Conservation (phyloP, 2,329 filamentous ascomycete species). For the Penicillium sp. region DNA sequence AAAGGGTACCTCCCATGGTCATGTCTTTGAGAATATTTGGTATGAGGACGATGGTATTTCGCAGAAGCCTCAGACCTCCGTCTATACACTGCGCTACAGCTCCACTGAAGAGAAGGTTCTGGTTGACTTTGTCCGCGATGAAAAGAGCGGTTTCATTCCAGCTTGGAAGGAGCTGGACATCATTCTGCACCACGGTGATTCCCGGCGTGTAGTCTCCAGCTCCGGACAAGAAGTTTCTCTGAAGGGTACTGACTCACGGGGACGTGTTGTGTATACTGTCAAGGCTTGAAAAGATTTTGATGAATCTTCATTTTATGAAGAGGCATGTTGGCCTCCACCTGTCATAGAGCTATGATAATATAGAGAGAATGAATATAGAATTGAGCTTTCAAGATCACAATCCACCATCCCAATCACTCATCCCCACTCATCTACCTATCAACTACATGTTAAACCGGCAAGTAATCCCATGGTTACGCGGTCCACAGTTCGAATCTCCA, state of each 20-base stretch:
- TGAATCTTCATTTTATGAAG: not conserved
- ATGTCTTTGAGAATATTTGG: constrained; percentile 52
- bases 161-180: constrained; percentile 56
- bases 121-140: constrained; percentile 47
- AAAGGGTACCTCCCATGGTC: constrained; percentile 43
- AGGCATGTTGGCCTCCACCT: too few species aligned
- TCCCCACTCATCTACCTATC: too few species aligned
- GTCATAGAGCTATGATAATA: too few species aligned
- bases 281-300: constrained; percentile 18
- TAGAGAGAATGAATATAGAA: constrained; percentile 13
- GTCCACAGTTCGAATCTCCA: too few species aligned
- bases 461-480: too few species aligned
- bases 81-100: constrained; percentile 50
- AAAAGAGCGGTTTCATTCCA: constrained; percentile 50
- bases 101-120: constrained; percentile 50
- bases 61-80: constrained; percentile 45
- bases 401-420: too few species aligned
- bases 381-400: not conserved
- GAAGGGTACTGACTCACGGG: constrained; percentile 32
- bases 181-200: constrained; percentile 57
- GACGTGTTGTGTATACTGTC: constrained; percentile 36
- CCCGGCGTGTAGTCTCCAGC: constrained; percentile 43
- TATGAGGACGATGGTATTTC: constrained; percentile 63
- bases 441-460: too few species aligned
- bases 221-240: constrained; percentile 34